Conservation (phyloP, 805 yeast species). For the Lipomyces starkeyi region DNA sequence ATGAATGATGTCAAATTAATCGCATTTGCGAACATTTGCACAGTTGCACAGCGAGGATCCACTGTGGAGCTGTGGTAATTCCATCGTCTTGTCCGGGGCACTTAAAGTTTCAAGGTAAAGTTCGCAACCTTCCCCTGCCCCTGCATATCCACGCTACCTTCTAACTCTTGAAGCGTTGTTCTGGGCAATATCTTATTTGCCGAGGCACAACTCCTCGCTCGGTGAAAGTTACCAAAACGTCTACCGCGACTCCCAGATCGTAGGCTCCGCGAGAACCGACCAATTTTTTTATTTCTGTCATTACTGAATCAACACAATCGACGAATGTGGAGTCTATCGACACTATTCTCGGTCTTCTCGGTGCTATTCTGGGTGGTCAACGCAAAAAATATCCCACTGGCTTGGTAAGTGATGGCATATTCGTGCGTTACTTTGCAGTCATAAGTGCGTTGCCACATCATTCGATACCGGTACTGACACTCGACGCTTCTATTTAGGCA, state of each 20-base stretch:
- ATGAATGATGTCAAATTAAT: too few relatives aligned
- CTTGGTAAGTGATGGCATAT: slow-evolving; percentile 28
- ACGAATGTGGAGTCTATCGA: slow-evolving; percentile 24
- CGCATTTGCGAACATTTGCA: too few relatives aligned
- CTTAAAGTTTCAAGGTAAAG: background rate
- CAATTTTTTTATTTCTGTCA: background rate
- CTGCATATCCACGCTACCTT: background rate
- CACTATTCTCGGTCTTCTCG: slow-evolving; percentile 25
- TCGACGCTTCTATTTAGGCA: slow-evolving; percentile 23
- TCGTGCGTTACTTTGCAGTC: background rate
- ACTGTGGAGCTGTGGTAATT: too few relatives aligned
- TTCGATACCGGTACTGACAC: background rate
- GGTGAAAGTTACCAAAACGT: too few relatives aligned
- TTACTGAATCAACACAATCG: background rate
- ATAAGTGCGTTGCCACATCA: background rate
- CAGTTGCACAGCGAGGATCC: too few relatives aligned
- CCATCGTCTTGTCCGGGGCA: too few relatives aligned
- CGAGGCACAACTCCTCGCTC: too few relatives aligned
- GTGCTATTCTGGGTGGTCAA: slow-evolving; percentile 26
- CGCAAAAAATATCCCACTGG: slow-evolving; percentile 32
- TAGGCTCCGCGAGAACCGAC: too few relatives aligned
- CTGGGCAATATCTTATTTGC: background rate
- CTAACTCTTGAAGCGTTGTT: background rate
- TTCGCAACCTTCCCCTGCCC: background rate
- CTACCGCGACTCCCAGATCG: too few relatives aligned